Conservation (phyloP, 345 rosid genomes). For the Geranium rotundifolium region DNA sequence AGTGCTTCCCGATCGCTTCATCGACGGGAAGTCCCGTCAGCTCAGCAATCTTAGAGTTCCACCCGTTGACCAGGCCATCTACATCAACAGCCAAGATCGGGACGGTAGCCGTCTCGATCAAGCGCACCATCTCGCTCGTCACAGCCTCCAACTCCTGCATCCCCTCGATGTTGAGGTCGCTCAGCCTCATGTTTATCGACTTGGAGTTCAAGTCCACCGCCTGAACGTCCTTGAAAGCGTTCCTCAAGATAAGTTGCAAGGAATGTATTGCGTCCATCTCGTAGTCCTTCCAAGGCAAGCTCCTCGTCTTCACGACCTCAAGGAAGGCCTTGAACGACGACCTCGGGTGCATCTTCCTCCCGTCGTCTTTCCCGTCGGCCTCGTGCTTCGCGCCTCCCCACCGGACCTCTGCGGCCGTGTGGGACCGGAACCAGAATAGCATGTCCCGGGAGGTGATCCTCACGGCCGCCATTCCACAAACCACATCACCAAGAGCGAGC, state of each 20-base stretch:
- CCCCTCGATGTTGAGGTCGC: slow-evolving; percentile 74
- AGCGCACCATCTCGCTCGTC: slow-evolving; percentile 89
- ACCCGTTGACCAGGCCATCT: slow-evolving; percentile 80
- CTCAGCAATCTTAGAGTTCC: slow-evolving; percentile 89
- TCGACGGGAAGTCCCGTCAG: slow-evolving; percentile 75
- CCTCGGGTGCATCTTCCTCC: slow-evolving; percentile 87
- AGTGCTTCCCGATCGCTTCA: slow-evolving; percentile 73
- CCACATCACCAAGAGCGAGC: slow-evolving; percentile 48
- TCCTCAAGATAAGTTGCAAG: slow-evolving; percentile 84
- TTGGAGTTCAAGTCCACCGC: slow-evolving; percentile 30
- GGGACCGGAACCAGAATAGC: slow-evolving; percentile 92
- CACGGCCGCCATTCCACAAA: slow-evolving; percentile 99
- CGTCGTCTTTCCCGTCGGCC: slow-evolving; percentile 63
- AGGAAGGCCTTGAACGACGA: slow-evolving; percentile 94
- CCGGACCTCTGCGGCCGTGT: slow-evolving; percentile 67
- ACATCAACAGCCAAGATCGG: slow-evolving; percentile 88
- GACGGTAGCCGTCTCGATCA: slow-evolving; percentile 85
- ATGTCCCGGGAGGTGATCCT: slow-evolving; percentile 61
- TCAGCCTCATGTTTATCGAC: slow-evolving; percentile 47
- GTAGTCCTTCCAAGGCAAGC: slow-evolving; percentile 90
- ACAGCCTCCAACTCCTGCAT: slow-evolving; percentile 86
- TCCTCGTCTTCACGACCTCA: slow-evolving; percentile 73
- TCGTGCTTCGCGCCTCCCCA: slow-evolving; percentile 99
- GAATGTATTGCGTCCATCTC: slow-evolving; percentile 99
- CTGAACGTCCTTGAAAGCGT: slow-evolving; percentile 54